Evolutionary conservation across 2,329 filamentous ascomycete species (phyloP), one percentile per base, ranked within the genome.

Genomic region (Aspergillus brunneoviolaceus): DNA sequence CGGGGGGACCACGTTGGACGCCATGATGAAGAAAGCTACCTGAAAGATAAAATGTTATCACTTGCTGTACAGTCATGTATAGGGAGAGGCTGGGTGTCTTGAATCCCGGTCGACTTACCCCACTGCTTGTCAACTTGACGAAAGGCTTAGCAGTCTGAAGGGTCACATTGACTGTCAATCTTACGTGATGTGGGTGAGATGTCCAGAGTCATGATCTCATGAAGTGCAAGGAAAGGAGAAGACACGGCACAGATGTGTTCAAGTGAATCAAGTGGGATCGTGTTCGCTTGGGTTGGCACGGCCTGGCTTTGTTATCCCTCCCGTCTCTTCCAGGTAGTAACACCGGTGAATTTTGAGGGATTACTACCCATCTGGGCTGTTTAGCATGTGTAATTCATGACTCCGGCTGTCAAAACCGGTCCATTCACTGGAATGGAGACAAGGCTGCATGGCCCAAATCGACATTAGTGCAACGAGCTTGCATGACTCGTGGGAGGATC

Each of bases 1-100:
- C 0, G 69, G 62, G 9, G 53, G 33, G n/a, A 62, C 5, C 1
- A 11, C 7, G 19, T 48, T 6, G n/a, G 48, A 31, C 12, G 2
- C 45, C n/a, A 7, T 53, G 12, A 7, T 49, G 42, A 14, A 12
- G 29, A 35, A 35, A 48, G 48, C 4, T 5, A 7, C 5, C 5
- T 35, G 33, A 4, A 16, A 14, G 33, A 16, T 29, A 2, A 35
- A 16, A 6, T 35, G 33, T 35, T 35, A 35, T 35, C 14, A 35
- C 11, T 9, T 35, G 33, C 33, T 35, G 33, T 35, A 35, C 11
- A 35, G 33, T 5, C 33, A 12, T 29, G n/a, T 42, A 11, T 14
- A 42, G 29, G n/a, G 2, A 53, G 51, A 7, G 35, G 6, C 29
- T 31, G 16, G 29, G 25, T 33, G 14, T 29, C 27, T 29, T 9